Evolutionary conservation across 768 basidiomycete species (phyloP), one percentile per base, ranked within the genome.

Genomic region (Kwoniella dendrophila): DNA sequence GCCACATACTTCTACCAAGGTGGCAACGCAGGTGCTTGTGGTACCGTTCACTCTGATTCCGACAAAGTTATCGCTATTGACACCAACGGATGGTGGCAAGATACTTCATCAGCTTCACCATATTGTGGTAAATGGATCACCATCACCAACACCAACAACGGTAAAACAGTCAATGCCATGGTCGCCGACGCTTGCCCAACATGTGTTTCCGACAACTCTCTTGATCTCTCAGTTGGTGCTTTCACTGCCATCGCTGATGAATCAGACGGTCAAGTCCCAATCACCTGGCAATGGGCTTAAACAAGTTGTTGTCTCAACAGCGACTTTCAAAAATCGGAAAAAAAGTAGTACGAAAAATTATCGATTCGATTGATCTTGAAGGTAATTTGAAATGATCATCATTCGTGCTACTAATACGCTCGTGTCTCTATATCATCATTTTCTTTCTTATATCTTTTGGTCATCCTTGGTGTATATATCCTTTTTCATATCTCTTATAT

Each of bases 131-230:
- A 82, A 72, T 71, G 80, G 49, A 84, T 95, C 69, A 67, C 74
- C 66, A 84, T 96, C 73, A 86, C 81, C 60, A 89, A 90, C 81
- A 80, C 81, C 49, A 68, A 80, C 26, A 86, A 85, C 79, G 82
- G 83, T 50, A 84, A 86, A 78, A 74, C 78, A n/a, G 83, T 89
- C 60, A 82, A 78, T 3, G 90, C 86, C 45, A 83, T 82, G 26
- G 82, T 96, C 66, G 89, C 84, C 41, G 91, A 92, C 68, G 86
- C 83, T 36, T 96, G 92, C 83, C 90, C 91, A 26, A 87, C 87
- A 20, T 95, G 91, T 81, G 52, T 72, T 56, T 85, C 84, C 69
- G 33, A 34, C 29, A 83, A 88, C 77, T 89, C 87, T 16, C 86
- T 96, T 73, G 80, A 81, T 51, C 76, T 81, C 61, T 81, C 80